These are phyloP conservation scores for Trichosanthes cucumerina DNA, from an alignment of 306 rosid genomes.

Conservation along the genomic window DNA sequence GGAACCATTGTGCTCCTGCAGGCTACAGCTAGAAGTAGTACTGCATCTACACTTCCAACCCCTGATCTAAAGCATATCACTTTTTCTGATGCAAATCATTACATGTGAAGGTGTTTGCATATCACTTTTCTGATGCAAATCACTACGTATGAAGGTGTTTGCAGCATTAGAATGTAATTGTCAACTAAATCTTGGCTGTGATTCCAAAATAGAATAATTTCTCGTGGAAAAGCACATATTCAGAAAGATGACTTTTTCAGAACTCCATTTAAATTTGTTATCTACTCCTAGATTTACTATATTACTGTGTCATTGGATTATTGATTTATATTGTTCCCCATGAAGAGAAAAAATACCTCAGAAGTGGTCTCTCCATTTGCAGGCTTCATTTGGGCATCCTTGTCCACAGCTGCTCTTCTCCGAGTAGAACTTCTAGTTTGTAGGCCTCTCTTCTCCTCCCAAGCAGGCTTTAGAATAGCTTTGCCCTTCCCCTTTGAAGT, in stretches of 20 bases:
- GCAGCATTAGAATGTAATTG: background rate
- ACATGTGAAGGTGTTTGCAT: background rate
- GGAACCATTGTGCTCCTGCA: background rate
- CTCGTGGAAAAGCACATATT: background rate
- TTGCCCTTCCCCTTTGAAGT: conserved; percentile 88
- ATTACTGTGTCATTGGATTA: background rate
- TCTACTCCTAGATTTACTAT: background rate
- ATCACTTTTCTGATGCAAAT: background rate
- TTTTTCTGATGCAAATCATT: background rate
- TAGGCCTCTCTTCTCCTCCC: conserved; percentile 75
- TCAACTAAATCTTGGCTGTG: background rate
- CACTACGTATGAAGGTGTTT: background rate
- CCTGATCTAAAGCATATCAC: background rate
- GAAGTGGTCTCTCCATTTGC: conserved; percentile 83
- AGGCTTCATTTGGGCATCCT: conserved; percentile 71
- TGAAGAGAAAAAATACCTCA: conserved; percentile 48
- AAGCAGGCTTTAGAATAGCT: conserved; percentile 81
- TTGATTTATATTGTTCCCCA: background rate
- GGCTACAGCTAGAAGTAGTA: background rate
- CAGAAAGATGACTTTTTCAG: background rate
- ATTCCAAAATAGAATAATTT: background rate
- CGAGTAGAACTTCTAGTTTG: conserved; percentile 94
- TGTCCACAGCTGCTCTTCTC: conserved; percentile 71
- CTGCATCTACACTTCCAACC: background rate
- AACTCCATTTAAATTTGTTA: background rate